Percentiles rank a stretch among this genome's conserved stretches.
Conservation (phyloP, 352 stramenopile species). For the Globisporangium megalacanthum region DNA sequence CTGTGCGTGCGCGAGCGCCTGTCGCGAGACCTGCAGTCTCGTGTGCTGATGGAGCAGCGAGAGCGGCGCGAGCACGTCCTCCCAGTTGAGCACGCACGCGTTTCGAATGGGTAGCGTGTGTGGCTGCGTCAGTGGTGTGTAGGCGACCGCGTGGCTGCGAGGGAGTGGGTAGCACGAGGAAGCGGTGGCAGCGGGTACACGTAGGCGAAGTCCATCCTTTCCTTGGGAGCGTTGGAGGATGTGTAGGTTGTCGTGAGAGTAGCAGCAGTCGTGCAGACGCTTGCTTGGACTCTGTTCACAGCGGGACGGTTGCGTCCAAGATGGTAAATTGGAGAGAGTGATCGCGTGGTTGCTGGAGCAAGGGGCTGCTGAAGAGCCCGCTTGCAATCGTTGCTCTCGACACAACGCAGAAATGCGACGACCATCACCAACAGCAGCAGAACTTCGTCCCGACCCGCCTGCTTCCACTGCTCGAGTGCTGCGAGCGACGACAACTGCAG, state of each 20-base stretch:
- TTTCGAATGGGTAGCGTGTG: constrained; percentile 1
- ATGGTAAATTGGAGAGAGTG: too few relatives aligned
- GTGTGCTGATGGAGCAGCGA: constrained; percentile 32
- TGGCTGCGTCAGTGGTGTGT: not conserved
- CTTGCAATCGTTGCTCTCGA: too few relatives aligned
- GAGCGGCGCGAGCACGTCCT: constrained; percentile 50
- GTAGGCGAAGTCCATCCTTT: constrained; percentile 7
- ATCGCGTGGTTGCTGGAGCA: too few relatives aligned
- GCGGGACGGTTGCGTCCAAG: too few relatives aligned
- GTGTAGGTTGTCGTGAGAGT: too few relatives aligned
- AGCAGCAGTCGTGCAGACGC: too few relatives aligned
- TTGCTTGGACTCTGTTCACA: too few relatives aligned
- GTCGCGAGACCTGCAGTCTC: constrained; percentile 30
- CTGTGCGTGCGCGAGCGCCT: constrained; percentile 26
- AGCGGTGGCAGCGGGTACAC: not conserved
- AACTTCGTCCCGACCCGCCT: too few relatives aligned
- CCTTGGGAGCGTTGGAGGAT: too few relatives aligned
- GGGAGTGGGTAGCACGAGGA: not conserved
- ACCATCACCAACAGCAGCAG: too few relatives aligned
- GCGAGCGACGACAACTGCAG: constrained; percentile 90
- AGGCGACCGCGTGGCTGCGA: not conserved
- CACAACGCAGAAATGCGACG: too few relatives aligned
- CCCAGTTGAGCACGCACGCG: constrained; percentile 47
- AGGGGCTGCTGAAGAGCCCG: too few relatives aligned
- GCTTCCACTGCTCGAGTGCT: constrained; percentile 93